phyloP scores from a whole-genome alignment of 768 basidiomycete genomes.

The Fomitopsis serialis region DNA sequence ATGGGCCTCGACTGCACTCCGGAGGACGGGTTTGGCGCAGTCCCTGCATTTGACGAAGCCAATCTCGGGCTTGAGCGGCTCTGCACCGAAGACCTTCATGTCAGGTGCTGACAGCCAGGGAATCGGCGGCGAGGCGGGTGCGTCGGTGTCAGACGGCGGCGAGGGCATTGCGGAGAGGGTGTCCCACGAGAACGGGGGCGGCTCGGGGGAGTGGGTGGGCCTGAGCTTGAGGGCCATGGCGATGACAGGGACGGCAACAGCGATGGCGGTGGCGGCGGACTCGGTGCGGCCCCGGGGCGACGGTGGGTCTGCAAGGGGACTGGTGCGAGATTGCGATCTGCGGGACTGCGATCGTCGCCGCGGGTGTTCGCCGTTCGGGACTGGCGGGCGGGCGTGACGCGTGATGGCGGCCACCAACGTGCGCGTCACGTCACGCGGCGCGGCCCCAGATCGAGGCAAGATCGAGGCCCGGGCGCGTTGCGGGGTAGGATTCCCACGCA shows the following conservation, averaged over 20 bases:
- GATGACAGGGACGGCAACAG: not conserved
- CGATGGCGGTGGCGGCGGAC: too few species aligned
- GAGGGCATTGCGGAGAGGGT: constrained; percentile 25
- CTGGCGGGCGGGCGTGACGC: not conserved
- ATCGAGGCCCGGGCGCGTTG: not conserved
- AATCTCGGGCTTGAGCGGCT: constrained; percentile 61
- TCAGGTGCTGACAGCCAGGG: constrained; percentile 82
- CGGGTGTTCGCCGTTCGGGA: too few species aligned
- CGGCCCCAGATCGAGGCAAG: not conserved
- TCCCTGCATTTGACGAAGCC: constrained; percentile 69
- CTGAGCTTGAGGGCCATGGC: constrained; percentile 40
- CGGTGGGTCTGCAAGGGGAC: not conserved
- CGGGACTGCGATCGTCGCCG: too few species aligned
- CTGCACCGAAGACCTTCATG: constrained; percentile 82
- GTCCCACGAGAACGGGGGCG: constrained; percentile 64
- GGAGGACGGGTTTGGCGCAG: constrained; percentile 76
- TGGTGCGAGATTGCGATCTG: not conserved
- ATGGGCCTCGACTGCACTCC: constrained; percentile 73
- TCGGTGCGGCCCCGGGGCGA: too few species aligned
- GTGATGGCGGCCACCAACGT: not conserved
- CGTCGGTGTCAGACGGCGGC: constrained; percentile 28
- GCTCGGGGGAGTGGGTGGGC: constrained; percentile 30
- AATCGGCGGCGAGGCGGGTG: constrained; percentile 68
- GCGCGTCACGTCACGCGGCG: not conserved
- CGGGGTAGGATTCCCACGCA: not conserved